Evolutionary conservation across 306 rosid species (phyloP).

Genomic region (peach (Prunus persica)): DNA sequence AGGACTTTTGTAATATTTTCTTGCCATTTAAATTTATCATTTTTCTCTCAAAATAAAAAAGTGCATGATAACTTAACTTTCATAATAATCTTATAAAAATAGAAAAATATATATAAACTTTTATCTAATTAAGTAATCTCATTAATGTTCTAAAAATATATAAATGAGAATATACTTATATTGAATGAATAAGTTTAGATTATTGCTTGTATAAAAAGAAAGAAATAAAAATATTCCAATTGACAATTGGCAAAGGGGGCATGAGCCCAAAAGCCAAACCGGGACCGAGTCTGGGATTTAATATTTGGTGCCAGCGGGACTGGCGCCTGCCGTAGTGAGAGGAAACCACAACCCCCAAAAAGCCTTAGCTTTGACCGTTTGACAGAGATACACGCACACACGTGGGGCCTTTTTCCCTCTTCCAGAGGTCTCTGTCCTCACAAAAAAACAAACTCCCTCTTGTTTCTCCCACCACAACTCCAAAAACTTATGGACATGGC

Average conservation of each 20-base stretch:
- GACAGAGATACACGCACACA: background rate
- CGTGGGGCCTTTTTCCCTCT: background rate
- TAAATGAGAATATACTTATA: too few relatives aligned
- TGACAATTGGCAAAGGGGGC: background rate
- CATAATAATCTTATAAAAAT: too few relatives aligned
- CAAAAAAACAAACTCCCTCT: background rate
- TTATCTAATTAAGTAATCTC: too few relatives aligned
- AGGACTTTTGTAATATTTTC: too few relatives aligned
- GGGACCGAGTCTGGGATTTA: background rate
- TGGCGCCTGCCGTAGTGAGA: background rate
- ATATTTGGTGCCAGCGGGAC: background rate
- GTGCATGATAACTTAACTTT: too few relatives aligned
- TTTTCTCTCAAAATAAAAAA: too few relatives aligned
- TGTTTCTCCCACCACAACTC: background rate
- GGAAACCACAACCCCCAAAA: background rate
- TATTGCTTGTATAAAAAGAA: background rate
- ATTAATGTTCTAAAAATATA: too few relatives aligned
- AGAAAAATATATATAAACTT: too few relatives aligned
- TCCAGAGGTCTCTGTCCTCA: too few relatives aligned
- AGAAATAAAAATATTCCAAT: background rate
- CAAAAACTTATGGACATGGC: too few relatives aligned
- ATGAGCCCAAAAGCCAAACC: background rate
- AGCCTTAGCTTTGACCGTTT: background rate
- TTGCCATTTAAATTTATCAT: too few relatives aligned
- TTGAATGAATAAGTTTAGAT: too few relatives aligned